Percentiles rank a stretch among this genome's conserved stretches.
phyloP scores from a whole-genome alignment of 2,329 filamentous ascomycete genomes.

The Fusarium coicis region DNA sequence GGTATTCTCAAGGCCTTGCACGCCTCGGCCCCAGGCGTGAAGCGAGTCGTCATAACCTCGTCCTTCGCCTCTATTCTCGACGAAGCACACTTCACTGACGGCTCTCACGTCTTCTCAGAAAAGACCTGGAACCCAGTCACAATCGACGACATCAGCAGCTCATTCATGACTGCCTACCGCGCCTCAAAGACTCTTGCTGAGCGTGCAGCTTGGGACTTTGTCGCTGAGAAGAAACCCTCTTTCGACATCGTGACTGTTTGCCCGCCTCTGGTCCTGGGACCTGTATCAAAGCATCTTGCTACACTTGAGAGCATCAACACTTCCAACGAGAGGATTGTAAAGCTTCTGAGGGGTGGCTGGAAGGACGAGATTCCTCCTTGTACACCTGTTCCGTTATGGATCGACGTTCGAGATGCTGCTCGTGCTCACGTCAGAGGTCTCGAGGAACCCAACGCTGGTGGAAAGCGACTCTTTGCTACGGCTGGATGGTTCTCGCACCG shows the following conservation, averaged over 20 bases:
- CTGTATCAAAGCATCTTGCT: slow-evolving; percentile 60
- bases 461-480: slow-evolving; percentile 62
- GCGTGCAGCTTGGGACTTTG: slow-evolving; percentile 64
- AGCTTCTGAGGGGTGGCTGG: slow-evolving; percentile 62
- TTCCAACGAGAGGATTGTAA: slow-evolving; percentile 63
- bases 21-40: slow-evolving; percentile 67
- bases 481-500: slow-evolving; percentile 60
- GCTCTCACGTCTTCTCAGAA: slow-evolving; percentile 57
- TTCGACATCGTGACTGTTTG: slow-evolving; percentile 66
- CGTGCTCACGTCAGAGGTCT: slow-evolving; percentile 63
- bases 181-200: slow-evolving; percentile 67
- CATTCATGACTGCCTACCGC: slow-evolving; percentile 60
- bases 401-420: slow-evolving; percentile 68
- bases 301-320: slow-evolving; percentile 62
- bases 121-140: slow-evolving; percentile 65
- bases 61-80: slow-evolving; percentile 65
- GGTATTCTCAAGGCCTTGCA: slow-evolving; percentile 79
- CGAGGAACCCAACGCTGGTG: slow-evolving; percentile 59
- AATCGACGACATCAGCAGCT: slow-evolving; percentile 55
- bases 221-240: slow-evolving; percentile 53
- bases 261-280: slow-evolving; percentile 66
- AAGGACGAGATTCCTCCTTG: slow-evolving; percentile 55
- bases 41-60: slow-evolving; percentile 73
- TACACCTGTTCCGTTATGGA: slow-evolving; percentile 58
- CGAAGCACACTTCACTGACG: slow-evolving; percentile 51